Evolutionary conservation across 495 filamentous ascomycete genomes (phyloP).

Genomic region (Penicillium longicatenatum): DNA sequence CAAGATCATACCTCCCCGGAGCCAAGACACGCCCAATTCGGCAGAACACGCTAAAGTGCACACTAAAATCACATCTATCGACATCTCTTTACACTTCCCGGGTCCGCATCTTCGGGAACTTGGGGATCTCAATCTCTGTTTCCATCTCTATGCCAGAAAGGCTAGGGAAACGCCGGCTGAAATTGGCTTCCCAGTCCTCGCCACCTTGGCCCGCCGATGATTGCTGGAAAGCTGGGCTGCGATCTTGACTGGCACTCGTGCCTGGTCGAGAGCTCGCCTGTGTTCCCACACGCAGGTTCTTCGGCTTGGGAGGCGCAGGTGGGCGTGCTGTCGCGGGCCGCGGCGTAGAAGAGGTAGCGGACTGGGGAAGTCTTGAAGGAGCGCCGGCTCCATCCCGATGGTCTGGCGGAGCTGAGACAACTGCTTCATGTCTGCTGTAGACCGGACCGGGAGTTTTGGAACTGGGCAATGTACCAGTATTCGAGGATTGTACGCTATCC

Average conservation of each 20-base stretch:
- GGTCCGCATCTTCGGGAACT: slow-evolving; percentile 40
- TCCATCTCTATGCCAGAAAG: slow-evolving; percentile 80
- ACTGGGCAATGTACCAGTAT: slow-evolving; percentile 5
- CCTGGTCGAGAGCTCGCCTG: slow-evolving; percentile 22
- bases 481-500: slow-evolving; percentile 16
- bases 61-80: slow-evolving; percentile 16
- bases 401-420: slow-evolving; percentile 16
- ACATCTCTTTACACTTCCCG: slow-evolving; percentile 40
- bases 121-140: slow-evolving; percentile 59
- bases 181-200: slow-evolving; percentile 72
- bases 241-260: slow-evolving; percentile 23
- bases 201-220: slow-evolving; percentile 26
- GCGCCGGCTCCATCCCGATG: slow-evolving; percentile 23
- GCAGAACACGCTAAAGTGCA: slow-evolving; percentile 30
- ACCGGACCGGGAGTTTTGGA: slow-evolving; percentile 25
- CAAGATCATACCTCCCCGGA: slow-evolving; percentile 21
- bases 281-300: slow-evolving; percentile 53
- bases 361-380: slow-evolving; percentile 19
- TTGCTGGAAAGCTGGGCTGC: slow-evolving; percentile 25
- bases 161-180: slow-evolving; percentile 80
- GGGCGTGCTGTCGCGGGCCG: slow-evolving; percentile 39
- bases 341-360: slow-evolving; percentile 23
- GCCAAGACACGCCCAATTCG: slow-evolving; percentile 14
- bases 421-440: slow-evolving; percentile 20
- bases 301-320: slow-evolving; percentile 61